phyloP scores from a whole-genome alignment of 2,329 filamentous ascomycete species.

The Fusarium oligoseptatum region DNA sequence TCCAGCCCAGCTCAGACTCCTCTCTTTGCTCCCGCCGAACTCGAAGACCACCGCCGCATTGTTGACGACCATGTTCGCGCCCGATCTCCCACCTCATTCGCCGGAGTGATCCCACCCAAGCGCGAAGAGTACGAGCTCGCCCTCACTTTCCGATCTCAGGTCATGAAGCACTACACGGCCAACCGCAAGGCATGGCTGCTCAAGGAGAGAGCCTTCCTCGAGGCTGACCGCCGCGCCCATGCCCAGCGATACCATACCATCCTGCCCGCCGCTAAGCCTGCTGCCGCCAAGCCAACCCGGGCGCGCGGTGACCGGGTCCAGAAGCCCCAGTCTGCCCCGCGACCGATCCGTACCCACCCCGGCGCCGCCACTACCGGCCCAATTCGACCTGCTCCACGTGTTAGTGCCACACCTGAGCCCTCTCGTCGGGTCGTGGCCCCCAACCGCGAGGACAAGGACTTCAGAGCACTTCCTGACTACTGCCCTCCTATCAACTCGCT shows the following conservation, averaged over 20 bases:
- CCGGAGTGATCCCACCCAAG: constrained; percentile 60
- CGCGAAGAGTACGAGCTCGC: constrained; percentile 67
- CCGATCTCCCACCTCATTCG: constrained; percentile 59
- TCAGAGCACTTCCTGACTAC: constrained; percentile 76
- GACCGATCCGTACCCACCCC: constrained; percentile 52
- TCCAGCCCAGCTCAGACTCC: constrained; percentile 61
- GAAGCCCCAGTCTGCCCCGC: constrained; percentile 53
- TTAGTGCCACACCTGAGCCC: constrained; percentile 64
- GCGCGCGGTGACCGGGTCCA: constrained; percentile 51
- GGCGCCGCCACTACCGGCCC: constrained; percentile 43
- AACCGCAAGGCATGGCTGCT: constrained; percentile 64
- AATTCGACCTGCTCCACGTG: constrained; percentile 49
- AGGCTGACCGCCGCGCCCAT: constrained; percentile 61
- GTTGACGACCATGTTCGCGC: constrained; percentile 65
- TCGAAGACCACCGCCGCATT: constrained; percentile 59
- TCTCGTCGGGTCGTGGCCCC: constrained; percentile 68
- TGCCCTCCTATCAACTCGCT: constrained; percentile 78
- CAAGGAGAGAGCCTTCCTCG: constrained; percentile 64
- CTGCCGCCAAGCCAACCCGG: constrained; percentile 46
- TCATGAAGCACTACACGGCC: constrained; percentile 60
- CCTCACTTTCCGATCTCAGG: constrained; percentile 65
- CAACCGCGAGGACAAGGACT: constrained; percentile 87
- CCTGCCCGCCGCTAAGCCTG: constrained; percentile 57
- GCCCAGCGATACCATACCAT: constrained; percentile 56
- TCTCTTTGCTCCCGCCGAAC: constrained; percentile 62